Evolutionary conservation across 306 rosid species (phyloP), one percentile per base, ranked within the genome.

Genomic region (Citrullus amarus): DNA sequence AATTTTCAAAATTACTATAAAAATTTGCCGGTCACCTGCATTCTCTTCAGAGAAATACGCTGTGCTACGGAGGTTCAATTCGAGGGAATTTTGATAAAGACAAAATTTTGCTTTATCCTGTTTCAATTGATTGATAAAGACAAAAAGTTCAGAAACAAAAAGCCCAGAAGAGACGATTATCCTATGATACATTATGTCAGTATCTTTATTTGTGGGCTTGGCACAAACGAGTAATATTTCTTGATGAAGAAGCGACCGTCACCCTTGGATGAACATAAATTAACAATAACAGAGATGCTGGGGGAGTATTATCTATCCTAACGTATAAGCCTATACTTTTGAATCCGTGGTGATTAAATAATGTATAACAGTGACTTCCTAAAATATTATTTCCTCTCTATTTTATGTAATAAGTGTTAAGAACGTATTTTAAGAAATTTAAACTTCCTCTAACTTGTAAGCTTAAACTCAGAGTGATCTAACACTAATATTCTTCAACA

Each of bases 91-190:
- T 25, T 25, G 28, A 25, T 25, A 25, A 25, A 25, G 28, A 25
- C 28, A 25, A 25, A 25, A 25, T 94, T 94, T 78, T 92, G 84
- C 80, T 92, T 94, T 66, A 90, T 92, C 91, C 92, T 92, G 63
- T 67, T 80, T 88, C 92, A 91, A 87, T 69, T 41, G 54, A 82
- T n/a, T 83, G 76, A 67, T 43, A 83, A 67, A 15, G 43, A 75
- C 69, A 11, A 69, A 25, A 46, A 44, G 8, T 53, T 16, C n/a
- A 53, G 38, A 16, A 20, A 34, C 10, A 62, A 70, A 77, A n/a
- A 70, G 14, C 58, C 43, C 9, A 9, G 13, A 2, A 81, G 20
- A 28, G 67, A 69, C 14, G 1, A 9, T 46, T 72, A 7, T 73
- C 14, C 25, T 73, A 13, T 12, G 58, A 54, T 51, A 17, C 55